These are phyloP conservation scores for Aspergillus eucalypticola DNA, from an alignment of 2,329 filamentous ascomycete genomes.

Conservation along the genomic window DNA sequence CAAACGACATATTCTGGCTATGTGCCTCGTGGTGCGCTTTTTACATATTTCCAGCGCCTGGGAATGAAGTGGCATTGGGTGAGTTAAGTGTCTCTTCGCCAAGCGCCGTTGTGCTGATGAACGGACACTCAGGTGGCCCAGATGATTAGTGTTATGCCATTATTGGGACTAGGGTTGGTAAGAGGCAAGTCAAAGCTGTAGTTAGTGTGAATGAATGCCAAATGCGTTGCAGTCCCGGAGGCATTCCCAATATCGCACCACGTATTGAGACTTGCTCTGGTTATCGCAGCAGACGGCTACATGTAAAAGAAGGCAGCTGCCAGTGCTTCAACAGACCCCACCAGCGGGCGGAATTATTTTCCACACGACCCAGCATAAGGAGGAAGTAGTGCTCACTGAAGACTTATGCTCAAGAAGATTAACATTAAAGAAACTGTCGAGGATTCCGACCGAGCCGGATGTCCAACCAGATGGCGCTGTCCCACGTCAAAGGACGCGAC, in stretches of 20 bases:
- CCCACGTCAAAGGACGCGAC: not conserved
- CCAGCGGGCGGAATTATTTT: not conserved
- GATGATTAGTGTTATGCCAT: not conserved
- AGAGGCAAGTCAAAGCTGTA: not conserved
- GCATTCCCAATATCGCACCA: not conserved
- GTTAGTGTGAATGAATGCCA: not conserved
- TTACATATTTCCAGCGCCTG: conserved; percentile 46
- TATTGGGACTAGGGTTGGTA: not conserved
- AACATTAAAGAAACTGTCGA: not conserved
- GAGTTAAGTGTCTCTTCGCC: not conserved
- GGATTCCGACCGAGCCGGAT: not conserved
- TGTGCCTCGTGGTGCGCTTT: conserved; percentile 45
- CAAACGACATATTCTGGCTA: conserved; percentile 40
- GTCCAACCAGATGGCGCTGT: not conserved
- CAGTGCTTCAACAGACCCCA: not conserved
- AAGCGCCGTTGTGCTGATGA: not conserved
- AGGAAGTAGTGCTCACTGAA: not conserved
- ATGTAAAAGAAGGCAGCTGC: not conserved
- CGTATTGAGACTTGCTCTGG: not conserved
- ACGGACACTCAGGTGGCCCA: not conserved
- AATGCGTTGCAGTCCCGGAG: too few species aligned
- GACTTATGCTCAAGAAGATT: not conserved
- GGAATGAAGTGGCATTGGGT: conserved; percentile 38
- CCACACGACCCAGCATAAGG: not conserved
- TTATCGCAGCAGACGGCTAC: not conserved